Conservation (phyloP, 2,329 filamentous ascomycete genomes). For the Aspergillus tamarii region DNA sequence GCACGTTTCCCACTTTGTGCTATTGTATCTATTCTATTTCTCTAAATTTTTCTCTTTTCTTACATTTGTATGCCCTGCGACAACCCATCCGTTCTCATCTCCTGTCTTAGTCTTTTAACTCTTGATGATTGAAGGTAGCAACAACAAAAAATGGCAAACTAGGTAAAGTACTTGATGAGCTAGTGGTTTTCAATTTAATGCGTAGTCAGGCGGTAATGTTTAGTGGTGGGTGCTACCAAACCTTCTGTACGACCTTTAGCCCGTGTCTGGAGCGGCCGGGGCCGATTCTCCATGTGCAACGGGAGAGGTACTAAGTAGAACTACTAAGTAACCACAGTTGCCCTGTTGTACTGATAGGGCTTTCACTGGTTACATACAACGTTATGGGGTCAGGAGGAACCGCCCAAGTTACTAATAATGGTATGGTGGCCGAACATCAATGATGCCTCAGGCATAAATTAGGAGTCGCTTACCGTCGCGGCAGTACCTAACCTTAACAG, state of each 20-base stretch:
- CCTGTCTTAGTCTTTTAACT: slow-evolving; percentile 3
- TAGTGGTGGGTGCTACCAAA: background rate
- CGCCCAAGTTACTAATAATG: background rate
- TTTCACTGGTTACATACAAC: background rate
- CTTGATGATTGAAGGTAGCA: slow-evolving; percentile 2
- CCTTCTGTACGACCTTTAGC: background rate
- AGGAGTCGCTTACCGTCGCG: slow-evolving; percentile 15
- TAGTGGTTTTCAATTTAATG: background rate
- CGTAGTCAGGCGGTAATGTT: background rate
- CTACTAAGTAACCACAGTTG: background rate
- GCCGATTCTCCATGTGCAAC: too few relatives aligned
- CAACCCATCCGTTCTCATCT: slow-evolving; percentile 13
- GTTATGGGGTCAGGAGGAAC: background rate
- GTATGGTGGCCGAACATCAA: background rate
- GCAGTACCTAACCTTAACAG: background rate
- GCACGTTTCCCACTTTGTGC: slow-evolving; percentile 9
- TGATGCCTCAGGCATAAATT: slow-evolving; percentile 17
- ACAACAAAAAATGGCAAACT: slow-evolving; percentile 8
- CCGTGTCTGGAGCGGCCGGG: background rate
- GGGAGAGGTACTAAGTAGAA: too few relatives aligned
- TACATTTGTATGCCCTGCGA: slow-evolving; percentile 11
- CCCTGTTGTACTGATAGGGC: background rate
- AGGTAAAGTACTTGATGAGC: background rate
- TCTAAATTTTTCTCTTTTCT: background rate
- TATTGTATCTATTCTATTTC: slow-evolving; percentile 12